These are phyloP conservation scores for Fusarium euwallaceae DNA, from an alignment of 2,329 filamentous ascomycete species.

Conservation along the genomic window DNA sequence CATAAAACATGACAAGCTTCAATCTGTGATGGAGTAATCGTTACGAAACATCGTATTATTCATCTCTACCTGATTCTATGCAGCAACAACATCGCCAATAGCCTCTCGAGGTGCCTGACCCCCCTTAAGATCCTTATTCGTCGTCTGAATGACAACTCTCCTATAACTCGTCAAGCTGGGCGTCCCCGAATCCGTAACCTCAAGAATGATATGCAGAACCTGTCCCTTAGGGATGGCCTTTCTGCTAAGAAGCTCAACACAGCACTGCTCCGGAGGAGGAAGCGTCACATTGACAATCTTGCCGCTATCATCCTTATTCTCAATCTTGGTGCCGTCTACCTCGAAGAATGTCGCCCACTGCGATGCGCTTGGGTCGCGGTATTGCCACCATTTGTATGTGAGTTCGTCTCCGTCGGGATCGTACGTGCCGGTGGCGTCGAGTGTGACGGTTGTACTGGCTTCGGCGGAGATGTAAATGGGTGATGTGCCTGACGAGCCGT, in stretches of 20 bases:
- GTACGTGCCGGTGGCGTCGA: conserved; percentile 61
- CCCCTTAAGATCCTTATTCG: conserved; percentile 49
- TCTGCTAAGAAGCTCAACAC: conserved; percentile 49
- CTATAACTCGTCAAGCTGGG: conserved; percentile 62
- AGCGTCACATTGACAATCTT: conserved; percentile 52
- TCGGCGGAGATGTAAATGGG: conserved; percentile 56
- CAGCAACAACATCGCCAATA: conserved; percentile 23
- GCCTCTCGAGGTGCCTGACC: conserved; percentile 24
- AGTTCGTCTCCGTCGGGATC: conserved; percentile 60
- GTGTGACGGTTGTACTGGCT: conserved; percentile 52
- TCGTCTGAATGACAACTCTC: conserved; percentile 55
- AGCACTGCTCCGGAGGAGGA: conserved; percentile 56
- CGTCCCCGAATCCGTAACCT: conserved; percentile 60
- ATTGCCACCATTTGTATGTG: conserved; percentile 64
- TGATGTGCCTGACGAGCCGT: conserved; percentile 54
- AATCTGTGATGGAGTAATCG: not conserved
- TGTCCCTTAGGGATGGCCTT: conserved; percentile 56
- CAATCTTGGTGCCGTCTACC: conserved; percentile 50
- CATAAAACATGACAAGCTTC: not conserved
- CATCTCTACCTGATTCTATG: not conserved
- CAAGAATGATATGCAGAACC: conserved; percentile 62
- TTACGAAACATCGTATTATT: not conserved
- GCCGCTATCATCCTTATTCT: conserved; percentile 34
- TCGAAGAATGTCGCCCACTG: conserved; percentile 57
- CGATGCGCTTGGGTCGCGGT: conserved; percentile 52